These are phyloP conservation scores for Pseudogymnoascus destructans DNA, from an alignment of 2,329 filamentous ascomycete species.

Conservation along the genomic window DNA sequence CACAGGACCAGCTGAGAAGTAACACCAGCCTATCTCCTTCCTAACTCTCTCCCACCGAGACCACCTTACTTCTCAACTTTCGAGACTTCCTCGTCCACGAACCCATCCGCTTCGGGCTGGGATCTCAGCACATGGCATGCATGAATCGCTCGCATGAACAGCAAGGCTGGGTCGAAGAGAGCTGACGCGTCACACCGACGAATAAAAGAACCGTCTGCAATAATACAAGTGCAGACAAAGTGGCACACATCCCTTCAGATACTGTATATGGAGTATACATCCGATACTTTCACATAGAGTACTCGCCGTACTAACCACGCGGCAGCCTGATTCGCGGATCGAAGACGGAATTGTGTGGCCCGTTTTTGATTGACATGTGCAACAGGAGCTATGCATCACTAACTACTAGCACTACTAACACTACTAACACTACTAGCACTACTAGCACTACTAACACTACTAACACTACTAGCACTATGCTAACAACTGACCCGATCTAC, in stretches of 20 bases:
- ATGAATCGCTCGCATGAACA: neutral
- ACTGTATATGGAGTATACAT: neutral
- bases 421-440: neutral
- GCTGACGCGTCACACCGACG: neutral
- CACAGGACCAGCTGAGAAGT: neutral
- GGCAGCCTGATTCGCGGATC: neutral
- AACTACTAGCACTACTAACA: neutral
- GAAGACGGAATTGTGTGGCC: neutral
- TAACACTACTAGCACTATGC: neutral
- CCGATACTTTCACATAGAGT: neutral
- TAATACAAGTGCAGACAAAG: neutral
- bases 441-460: neutral
- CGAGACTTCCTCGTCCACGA: neutral
- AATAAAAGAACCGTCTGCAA: neutral
- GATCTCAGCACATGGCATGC: neutral
- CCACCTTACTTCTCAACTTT: neutral
- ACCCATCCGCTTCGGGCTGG: neutral
- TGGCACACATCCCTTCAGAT: neutral
- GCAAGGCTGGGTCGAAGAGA: neutral
- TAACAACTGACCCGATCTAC: no score
- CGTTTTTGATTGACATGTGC: neutral
- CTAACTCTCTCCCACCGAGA: neutral
- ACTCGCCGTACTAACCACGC: neutral
- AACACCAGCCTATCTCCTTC: neutral
- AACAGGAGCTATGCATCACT: neutral